Percentiles rank a stretch among this genome's conserved stretches.
Conservation (phyloP, 495 filamentous ascomycete species). For the Daldinia vernicosa region DNA sequence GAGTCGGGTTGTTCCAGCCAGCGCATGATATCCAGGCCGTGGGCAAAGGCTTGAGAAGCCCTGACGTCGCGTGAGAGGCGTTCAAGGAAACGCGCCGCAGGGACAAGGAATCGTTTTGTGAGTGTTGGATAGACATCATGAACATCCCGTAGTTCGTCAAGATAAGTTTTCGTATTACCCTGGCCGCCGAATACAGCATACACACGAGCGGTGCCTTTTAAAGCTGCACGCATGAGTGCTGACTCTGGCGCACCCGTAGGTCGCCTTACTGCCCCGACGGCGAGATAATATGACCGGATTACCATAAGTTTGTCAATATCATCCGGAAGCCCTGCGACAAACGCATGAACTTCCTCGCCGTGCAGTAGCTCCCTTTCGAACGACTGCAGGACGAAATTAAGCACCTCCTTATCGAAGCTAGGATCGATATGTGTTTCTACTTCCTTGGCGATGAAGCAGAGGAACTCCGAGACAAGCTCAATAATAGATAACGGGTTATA, state of each 20-base stretch:
- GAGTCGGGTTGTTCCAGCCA: conserved; percentile 82
- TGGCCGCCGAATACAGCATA: conserved; percentile 89
- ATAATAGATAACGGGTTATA: conserved; percentile 82
- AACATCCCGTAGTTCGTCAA: conserved; percentile 82
- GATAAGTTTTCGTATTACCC: conserved; percentile 92
- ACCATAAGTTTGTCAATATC: conserved; percentile 77
- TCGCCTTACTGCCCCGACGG: conserved; percentile 73
- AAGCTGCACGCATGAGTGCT: conserved; percentile 79
- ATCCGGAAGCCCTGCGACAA: conserved; percentile 76
- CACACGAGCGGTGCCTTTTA: conserved; percentile 72
- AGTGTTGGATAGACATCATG: conserved; percentile 82
- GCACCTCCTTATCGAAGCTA: conserved; percentile 73
- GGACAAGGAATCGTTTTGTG: conserved; percentile 74
- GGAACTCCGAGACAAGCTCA: conserved; percentile 81
- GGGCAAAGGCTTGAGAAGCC: conserved; percentile 84
- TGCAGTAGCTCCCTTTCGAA: conserved; percentile 84
- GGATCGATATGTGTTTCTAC: conserved; percentile 81
- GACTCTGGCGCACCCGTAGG: conserved; percentile 81
- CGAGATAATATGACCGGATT: conserved; percentile 80
- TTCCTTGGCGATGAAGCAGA: conserved; percentile 76
- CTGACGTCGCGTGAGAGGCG: conserved; percentile 76
- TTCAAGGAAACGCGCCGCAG: conserved; percentile 74
- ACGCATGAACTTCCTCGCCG: conserved; percentile 85
- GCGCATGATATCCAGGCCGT: conserved; percentile 82
- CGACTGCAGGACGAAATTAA: conserved; percentile 79